Conservation (phyloP, 2,329 filamentous ascomycete genomes). For the Exutisphaerella laricina region DNA sequence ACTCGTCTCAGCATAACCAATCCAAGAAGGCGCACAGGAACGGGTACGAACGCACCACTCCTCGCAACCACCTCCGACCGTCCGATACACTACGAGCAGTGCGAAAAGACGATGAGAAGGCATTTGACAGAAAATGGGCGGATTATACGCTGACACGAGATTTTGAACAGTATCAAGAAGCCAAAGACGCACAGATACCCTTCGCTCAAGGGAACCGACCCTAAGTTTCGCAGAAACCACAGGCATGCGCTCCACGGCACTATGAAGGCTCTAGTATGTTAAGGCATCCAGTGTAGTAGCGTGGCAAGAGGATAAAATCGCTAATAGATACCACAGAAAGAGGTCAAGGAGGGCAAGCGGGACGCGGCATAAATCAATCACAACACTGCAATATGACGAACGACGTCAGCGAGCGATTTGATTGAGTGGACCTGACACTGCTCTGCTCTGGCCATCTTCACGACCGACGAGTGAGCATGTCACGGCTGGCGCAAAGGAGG, state of each 20-base stretch:
- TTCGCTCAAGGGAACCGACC: conserved; percentile 96
- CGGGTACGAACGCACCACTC: conserved; percentile 64
- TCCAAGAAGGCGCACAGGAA: conserved; percentile 98
- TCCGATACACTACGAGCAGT: too few species aligned
- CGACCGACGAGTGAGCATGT: conserved; percentile 15
- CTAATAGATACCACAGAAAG: too few species aligned
- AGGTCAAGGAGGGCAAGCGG: conserved; percentile 93
- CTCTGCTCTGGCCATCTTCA: too few species aligned
- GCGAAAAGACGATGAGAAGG: background rate
- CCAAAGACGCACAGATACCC: conserved; percentile 99
- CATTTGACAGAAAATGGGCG: background rate
- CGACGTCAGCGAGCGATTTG: conserved; percentile 1
- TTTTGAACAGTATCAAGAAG: conserved; percentile 86
- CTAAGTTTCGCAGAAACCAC: conserved; percentile 99
- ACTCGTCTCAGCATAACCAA: conserved; percentile 99
- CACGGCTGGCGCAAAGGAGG: conserved; percentile 14
- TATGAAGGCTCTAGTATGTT: conserved; percentile 89
- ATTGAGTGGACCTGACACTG: conserved; percentile 10
- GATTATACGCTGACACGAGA: background rate
- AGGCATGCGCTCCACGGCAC: conserved; percentile 99
- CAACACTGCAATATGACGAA: background rate
- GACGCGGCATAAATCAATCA: conserved; percentile 63
- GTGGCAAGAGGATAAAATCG: too few species aligned
- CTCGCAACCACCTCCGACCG: too few species aligned
- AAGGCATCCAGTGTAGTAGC: background rate